These are phyloP conservation scores for Paecilomyces sp. DNA, from an alignment of 2,329 filamentous ascomycete species.

Conservation along the genomic window DNA sequence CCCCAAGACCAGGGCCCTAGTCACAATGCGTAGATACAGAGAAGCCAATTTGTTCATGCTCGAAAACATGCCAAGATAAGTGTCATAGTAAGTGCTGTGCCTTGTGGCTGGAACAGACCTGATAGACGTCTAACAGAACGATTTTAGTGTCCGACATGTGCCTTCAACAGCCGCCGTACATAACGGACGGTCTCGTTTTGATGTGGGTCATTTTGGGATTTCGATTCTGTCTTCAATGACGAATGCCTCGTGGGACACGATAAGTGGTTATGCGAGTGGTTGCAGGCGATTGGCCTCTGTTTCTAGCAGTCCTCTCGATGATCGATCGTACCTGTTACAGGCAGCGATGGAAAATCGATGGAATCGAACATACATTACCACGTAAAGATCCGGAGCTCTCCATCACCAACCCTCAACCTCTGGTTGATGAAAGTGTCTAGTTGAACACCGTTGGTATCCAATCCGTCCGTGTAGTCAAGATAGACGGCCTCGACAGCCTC, in stretches of 20 bases:
- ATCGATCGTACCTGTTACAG: neutral
- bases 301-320: neutral
- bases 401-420: too few relatives aligned
- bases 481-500: neutral
- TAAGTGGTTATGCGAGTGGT: neutral
- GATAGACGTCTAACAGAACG: neutral
- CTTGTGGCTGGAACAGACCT: neutral
- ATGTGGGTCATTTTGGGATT: neutral
- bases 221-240: neutral
- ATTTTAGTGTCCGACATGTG: neutral
- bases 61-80: neutral
- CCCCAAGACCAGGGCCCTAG: slow-evolving; percentile 1
- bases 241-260: neutral
- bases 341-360: neutral
- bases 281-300: neutral
- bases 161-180: neutral
- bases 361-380: neutral
- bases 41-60: neutral
- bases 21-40: neutral
- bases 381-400: too few relatives aligned
- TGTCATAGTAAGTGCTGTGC: neutral
- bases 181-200: neutral
- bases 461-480: neutral
- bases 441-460: neutral
- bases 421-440: neutral